phyloP scores from a whole-genome alignment of 2,329 filamentous ascomycete species.

The Nakataea oryzae region DNA sequence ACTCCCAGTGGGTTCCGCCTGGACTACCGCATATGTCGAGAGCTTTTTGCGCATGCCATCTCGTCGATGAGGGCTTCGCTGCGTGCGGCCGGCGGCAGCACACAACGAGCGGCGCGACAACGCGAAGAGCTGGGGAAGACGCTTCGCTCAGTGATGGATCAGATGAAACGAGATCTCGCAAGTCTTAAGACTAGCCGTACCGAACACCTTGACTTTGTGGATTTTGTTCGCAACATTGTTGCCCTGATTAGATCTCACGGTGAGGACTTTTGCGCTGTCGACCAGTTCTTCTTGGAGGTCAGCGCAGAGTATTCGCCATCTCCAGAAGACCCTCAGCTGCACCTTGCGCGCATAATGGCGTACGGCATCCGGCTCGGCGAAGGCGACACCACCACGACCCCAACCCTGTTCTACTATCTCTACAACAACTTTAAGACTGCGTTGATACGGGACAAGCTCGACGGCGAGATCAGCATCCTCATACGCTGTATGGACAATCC shows the following conservation, averaged over 20 bases:
- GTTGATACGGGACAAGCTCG: slow-evolving; percentile 35
- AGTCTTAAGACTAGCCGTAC: slow-evolving; percentile 19
- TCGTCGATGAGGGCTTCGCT: slow-evolving; percentile 38
- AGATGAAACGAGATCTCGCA: slow-evolving; percentile 40
- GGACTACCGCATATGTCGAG: slow-evolving; percentile 37
- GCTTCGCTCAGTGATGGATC: slow-evolving; percentile 38
- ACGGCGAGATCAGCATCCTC: slow-evolving; percentile 33
- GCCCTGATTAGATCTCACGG: slow-evolving; percentile 43
- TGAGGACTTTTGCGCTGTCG: slow-evolving; percentile 40
- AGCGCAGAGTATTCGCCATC: slow-evolving; percentile 46
- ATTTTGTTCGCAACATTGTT: slow-evolving; percentile 41
- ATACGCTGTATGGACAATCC: slow-evolving; percentile 34
- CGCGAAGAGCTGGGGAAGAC: slow-evolving; percentile 27
- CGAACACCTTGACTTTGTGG: slow-evolving; percentile 36
- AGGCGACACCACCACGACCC: slow-evolving; percentile 33
- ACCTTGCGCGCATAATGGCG: slow-evolving; percentile 42
- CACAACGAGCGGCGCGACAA: slow-evolving; percentile 11
- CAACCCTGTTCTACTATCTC: slow-evolving; percentile 45
- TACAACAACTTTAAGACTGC: slow-evolving; percentile 47
- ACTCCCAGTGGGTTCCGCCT: slow-evolving; percentile 18
- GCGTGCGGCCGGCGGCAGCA: slow-evolving; percentile 23
- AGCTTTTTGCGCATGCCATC: slow-evolving; percentile 38
- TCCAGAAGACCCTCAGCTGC: slow-evolving; percentile 42
- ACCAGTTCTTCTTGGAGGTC: slow-evolving; percentile 46
- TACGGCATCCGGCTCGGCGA: slow-evolving; percentile 45